Percentiles rank a stretch among this genome's conserved stretches.
Conservation (phyloP, 768 basidiomycete species). For the Suillus ampliporus region DNA sequence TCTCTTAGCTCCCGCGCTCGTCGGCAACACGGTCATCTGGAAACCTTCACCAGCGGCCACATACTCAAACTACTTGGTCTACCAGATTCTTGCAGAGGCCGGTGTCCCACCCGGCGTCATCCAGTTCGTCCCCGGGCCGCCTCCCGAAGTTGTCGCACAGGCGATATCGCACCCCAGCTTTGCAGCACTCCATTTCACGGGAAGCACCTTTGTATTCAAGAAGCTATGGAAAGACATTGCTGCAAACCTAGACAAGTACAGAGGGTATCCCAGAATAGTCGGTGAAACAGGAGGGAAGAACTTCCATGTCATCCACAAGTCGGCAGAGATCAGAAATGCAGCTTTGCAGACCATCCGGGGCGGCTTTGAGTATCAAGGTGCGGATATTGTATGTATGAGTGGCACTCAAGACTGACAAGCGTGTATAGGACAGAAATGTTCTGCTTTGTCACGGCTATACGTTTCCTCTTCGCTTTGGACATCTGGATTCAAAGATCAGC, state of each 20-base stretch:
- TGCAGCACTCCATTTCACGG: slow-evolving; percentile 94
- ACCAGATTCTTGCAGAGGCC: slow-evolving; percentile 92
- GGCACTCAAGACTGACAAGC: not conserved
- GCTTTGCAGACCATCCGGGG: slow-evolving; percentile 86
- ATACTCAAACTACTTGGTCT: slow-evolving; percentile 92
- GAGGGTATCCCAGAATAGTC: slow-evolving; percentile 90
- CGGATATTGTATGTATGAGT: slow-evolving; percentile 16
- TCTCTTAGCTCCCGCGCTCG: slow-evolving; percentile 78
- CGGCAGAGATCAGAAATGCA: slow-evolving; percentile 89
- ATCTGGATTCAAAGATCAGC: slow-evolving; percentile 80
- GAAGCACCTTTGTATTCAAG: slow-evolving; percentile 93
- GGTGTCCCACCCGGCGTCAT: slow-evolving; percentile 94
- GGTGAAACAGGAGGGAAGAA: slow-evolving; percentile 99
- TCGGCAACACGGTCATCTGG: slow-evolving; percentile 96
- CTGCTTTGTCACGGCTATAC: slow-evolving; percentile 90
- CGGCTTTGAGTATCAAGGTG: slow-evolving; percentile 96
- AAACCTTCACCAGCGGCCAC: slow-evolving; percentile 96
- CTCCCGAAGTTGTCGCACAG: slow-evolving; percentile 84
- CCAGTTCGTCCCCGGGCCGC: slow-evolving; percentile 94
- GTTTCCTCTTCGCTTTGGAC: slow-evolving; percentile 89
- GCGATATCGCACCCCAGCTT: slow-evolving; percentile 81
- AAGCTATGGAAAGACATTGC: slow-evolving; percentile 97
- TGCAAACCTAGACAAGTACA: slow-evolving; percentile 85
- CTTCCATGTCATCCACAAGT: slow-evolving; percentile 91
- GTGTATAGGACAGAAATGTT: slow-evolving; percentile 88